Evolutionary conservation across 2,329 filamentous ascomycete species (phyloP).

Genomic region (Botryotinia narcissicola): DNA sequence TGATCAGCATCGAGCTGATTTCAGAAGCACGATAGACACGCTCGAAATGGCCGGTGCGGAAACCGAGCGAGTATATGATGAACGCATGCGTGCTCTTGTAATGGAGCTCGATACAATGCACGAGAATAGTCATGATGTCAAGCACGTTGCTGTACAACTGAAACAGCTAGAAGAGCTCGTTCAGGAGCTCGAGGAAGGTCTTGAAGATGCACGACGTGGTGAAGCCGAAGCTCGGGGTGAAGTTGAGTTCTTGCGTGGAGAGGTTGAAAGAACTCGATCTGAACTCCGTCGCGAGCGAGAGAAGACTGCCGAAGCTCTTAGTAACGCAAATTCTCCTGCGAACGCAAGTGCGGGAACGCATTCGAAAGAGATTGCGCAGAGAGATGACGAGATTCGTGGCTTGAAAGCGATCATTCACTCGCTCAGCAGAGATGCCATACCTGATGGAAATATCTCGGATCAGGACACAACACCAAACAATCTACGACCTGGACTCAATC

Average conservation of each 20-base stretch:
- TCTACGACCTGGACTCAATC: slow-evolving; percentile 42
- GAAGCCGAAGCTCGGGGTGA: slow-evolving; percentile 95
- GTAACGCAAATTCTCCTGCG: slow-evolving; percentile 41
- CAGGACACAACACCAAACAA: slow-evolving; percentile 36
- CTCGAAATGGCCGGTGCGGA: slow-evolving; percentile 93
- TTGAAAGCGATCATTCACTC: slow-evolving; percentile 98
- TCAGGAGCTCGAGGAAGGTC: slow-evolving; percentile 91
- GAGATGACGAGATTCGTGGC: slow-evolving; percentile 95
- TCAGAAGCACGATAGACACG: slow-evolving; percentile 94
- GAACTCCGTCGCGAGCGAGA: slow-evolving; percentile 87
- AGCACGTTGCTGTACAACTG: slow-evolving; percentile 83
- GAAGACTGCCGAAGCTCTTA: slow-evolving; percentile 64
- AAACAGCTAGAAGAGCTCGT: slow-evolving; percentile 96
- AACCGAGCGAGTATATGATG: slow-evolving; percentile 93
- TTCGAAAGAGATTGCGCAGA: slow-evolving; percentile 81
- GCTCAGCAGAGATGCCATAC: slow-evolving; percentile 70
- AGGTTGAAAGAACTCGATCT: slow-evolving; percentile 86
- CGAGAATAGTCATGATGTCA: slow-evolving; percentile 82
- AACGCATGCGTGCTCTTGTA: slow-evolving; percentile 82
- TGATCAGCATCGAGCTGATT: slow-evolving; percentile 90
- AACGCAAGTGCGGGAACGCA: slow-evolving; percentile 47
- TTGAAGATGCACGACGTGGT: slow-evolving; percentile 90
- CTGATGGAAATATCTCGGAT: slow-evolving; percentile 34
- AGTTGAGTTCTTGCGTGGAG: slow-evolving; percentile 90
- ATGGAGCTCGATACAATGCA: slow-evolving; percentile 80